A percentile compares a stretch with the other conserved stretches of the same genome.
Conservation (phyloP, 2,329 filamentous ascomycete species). For the Xenosphaeropsis pyriputrescens region DNA sequence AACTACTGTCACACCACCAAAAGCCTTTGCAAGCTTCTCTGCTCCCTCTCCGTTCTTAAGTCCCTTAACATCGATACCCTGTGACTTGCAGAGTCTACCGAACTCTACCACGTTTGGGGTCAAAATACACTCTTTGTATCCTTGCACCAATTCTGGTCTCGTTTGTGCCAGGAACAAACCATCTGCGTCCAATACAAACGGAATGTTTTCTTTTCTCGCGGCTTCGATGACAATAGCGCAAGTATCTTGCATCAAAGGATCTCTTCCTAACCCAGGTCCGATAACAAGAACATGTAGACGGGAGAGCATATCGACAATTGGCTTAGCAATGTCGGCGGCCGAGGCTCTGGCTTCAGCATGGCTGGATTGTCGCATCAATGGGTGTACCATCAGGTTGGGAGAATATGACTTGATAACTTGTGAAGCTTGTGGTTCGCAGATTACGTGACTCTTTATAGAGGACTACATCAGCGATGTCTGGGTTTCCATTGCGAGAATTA, state of each 20-base stretch:
- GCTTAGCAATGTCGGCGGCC: conserved; percentile 43
- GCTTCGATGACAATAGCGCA: conserved; percentile 66
- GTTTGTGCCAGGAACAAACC: conserved; percentile 67
- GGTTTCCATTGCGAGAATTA: conserved; percentile 1
- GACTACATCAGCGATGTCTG: conserved; percentile 14
- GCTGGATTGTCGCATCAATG: conserved; percentile 69
- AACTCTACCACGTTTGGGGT: conserved; percentile 97
- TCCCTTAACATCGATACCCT: conserved; percentile 45
- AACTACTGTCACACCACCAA: conserved; percentile 81
- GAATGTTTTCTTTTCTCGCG: conserved; percentile 56
- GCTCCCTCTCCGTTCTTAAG: conserved; percentile 29
- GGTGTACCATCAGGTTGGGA: conserved; percentile 96
- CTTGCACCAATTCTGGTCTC: conserved; percentile 60
- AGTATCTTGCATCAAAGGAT: conserved; percentile 79
- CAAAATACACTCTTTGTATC: conserved; percentile 72
- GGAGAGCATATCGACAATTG: conserved; percentile 66
- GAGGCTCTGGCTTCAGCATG: conserved; percentile 37
- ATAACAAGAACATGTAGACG: conserved; percentile 87
- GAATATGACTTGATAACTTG: conserved; percentile 95
- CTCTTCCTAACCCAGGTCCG: conserved; percentile 81
- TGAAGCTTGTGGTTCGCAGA: conserved; percentile 80
- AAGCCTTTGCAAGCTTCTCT: conserved; percentile 52
- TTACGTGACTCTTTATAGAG: conserved; percentile 61
- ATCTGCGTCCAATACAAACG: conserved; percentile 86
- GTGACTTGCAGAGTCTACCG: conserved; percentile 59